Percentiles rank a stretch among this genome's conserved stretches.
Evolutionary conservation across 148 eudicot genomes (phyloP).

Genomic region (Vaccinium darrowii): DNA sequence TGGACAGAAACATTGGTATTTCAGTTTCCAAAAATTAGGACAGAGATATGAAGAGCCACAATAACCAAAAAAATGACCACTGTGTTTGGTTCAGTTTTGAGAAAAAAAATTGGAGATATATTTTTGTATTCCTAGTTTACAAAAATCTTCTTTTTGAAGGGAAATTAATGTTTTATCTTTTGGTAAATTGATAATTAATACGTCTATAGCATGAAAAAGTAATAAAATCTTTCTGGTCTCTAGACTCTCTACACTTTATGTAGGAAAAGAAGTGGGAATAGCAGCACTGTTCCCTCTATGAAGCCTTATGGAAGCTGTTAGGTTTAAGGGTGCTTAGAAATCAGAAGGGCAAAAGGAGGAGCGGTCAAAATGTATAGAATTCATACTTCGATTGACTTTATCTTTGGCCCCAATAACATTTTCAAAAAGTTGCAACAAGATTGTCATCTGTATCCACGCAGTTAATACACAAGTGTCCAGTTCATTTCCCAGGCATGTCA

Average conservation of each 20-base stretch:
- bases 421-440: neutral
- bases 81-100: too few relatives aligned
- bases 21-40: neutral
- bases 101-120: too few relatives aligned
- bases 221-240: neutral
- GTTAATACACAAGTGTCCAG: neutral
- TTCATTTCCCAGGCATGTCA: neutral
- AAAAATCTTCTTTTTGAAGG: neutral
- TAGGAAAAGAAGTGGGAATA: neutral
- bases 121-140: neutral
- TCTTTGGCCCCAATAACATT: neutral
- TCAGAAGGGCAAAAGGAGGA: neutral
- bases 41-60: neutral
- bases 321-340: conserved; percentile 6
- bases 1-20: neutral
- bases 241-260: neutral
- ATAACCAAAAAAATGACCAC: neutral
- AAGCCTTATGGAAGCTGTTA: conserved; percentile 3
- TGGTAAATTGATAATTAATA: neutral
- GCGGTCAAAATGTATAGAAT: neutral
- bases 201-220: neutral
- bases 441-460: neutral
- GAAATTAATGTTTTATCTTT: neutral
- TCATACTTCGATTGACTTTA: neutral
- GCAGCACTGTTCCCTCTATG: neutral